phyloP scores from a whole-genome alignment of 768 basidiomycete genomes.

The Hericium erinaceus region DNA sequence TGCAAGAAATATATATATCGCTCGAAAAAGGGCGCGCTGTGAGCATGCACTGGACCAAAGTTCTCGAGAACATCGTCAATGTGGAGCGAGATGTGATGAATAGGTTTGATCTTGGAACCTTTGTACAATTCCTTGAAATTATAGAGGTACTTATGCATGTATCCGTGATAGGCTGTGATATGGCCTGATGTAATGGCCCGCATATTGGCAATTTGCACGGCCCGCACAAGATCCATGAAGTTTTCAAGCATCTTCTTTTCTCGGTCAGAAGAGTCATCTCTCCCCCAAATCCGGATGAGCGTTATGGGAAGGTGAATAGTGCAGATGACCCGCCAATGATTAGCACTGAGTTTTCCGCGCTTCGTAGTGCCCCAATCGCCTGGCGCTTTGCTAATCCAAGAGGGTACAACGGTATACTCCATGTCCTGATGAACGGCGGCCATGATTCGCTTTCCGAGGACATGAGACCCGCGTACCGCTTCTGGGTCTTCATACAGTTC shows the following conservation, averaged over 20 bases:
- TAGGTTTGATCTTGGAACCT: conserved; percentile 18
- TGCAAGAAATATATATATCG: conserved; percentile 16
- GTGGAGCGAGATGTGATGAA: conserved; percentile 26
- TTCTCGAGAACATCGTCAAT: conserved; percentile 17
- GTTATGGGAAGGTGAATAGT: conserved; percentile 26
- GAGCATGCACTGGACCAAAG: conserved; percentile 23
- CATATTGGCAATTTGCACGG: conserved; percentile 16
- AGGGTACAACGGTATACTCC: conserved; percentile 19
- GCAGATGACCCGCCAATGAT: conserved; percentile 26
- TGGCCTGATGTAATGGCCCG: conserved; percentile 7
- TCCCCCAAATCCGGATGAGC: conserved; percentile 28
- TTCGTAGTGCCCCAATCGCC: conserved; percentile 22
- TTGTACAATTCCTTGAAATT: conserved; percentile 16
- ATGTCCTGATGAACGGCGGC: conserved; percentile 22
- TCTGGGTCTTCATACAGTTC: no score
- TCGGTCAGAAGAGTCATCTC: conserved; percentile 8
- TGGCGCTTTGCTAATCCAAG: conserved; percentile 24
- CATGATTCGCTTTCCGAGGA: conserved; percentile 25
- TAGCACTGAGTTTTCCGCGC: conserved; percentile 26
- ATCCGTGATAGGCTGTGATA: neutral
- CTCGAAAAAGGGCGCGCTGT: conserved; percentile 8
- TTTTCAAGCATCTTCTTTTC: conserved; percentile 18
- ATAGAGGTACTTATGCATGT: conserved; percentile 15
- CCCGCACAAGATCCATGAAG: conserved; percentile 23
- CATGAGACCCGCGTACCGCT: no score